These are phyloP conservation scores for Cubamyces sp. DNA, from an alignment of 768 basidiomycete genomes.

Conservation along the genomic window DNA sequence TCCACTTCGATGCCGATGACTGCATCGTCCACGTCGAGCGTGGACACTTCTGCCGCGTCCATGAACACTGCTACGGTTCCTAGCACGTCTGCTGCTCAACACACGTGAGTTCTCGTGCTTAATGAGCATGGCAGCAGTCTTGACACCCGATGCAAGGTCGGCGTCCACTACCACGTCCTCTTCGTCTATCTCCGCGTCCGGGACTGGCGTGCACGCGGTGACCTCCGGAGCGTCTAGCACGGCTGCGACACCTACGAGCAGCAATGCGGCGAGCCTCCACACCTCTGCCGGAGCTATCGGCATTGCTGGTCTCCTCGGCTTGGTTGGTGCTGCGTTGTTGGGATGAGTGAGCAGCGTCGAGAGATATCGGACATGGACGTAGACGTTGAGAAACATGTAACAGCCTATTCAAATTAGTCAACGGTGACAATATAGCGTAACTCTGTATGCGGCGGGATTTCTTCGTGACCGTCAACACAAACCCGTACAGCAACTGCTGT, in stretches of 20 bases:
- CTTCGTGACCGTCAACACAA: no score
- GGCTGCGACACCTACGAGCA: slow-evolving; percentile 31
- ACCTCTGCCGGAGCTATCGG: slow-evolving; percentile 41
- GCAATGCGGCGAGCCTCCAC: slow-evolving; percentile 38
- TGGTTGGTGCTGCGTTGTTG: slow-evolving; percentile 54
- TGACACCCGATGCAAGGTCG: not conserved
- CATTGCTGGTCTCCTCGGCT: slow-evolving; percentile 52
- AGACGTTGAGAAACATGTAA: not conserved
- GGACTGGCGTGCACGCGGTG: slow-evolving; percentile 12
- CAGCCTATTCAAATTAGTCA: slow-evolving; percentile 2
- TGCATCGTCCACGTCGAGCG: slow-evolving; percentile 2
- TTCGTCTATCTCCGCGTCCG: slow-evolving; percentile 25
- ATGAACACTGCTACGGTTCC: slow-evolving; percentile 6
- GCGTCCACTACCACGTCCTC: slow-evolving; percentile 9
- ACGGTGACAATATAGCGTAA: not conserved
- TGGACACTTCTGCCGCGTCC: slow-evolving; percentile 8
- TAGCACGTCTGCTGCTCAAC: not conserved
- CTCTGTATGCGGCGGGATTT: not conserved
- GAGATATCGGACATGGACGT: not conserved
- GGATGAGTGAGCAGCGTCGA: slow-evolving; percentile 1
- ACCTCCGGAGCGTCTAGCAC: slow-evolving; percentile 14
- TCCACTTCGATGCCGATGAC: slow-evolving; percentile 6
- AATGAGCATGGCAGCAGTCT: not conserved
- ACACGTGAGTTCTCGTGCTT: not conserved
- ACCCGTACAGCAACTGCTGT: not conserved